phyloP scores from a whole-genome alignment of 1,139 yeast genomes.

The Nematodospora anomalae region DNA sequence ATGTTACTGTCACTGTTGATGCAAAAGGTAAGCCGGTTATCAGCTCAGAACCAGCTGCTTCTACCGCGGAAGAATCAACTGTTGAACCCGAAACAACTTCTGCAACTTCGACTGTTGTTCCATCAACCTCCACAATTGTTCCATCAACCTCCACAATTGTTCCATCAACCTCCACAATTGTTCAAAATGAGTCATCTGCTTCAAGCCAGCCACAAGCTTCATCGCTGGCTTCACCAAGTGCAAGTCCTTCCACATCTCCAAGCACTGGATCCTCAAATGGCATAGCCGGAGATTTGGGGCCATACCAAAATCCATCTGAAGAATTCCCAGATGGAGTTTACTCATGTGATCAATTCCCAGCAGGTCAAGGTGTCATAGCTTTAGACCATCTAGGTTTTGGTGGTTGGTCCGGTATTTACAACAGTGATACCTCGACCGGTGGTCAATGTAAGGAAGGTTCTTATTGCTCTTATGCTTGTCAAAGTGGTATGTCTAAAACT shows the following conservation, averaged over 20 bases:
- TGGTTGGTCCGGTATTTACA: constrained; percentile 85
- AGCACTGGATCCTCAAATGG: constrained; percentile 29
- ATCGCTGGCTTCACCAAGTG: too few species aligned
- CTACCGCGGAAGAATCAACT: constrained; percentile 14
- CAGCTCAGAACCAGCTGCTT: constrained; percentile 14
- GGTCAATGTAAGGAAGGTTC: constrained; percentile 75
- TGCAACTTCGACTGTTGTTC: constrained; percentile 11
- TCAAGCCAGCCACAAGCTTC: too few species aligned
- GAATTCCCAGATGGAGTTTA: constrained; percentile 79
- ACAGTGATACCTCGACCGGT: constrained; percentile 64
- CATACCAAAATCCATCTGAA: constrained; percentile 52
- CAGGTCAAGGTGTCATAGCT: constrained; percentile 87
- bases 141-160: constrained; percentile 12
- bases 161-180: constrained; percentile 30
- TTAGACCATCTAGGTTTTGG: constrained; percentile 55
- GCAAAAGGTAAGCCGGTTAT: constrained; percentile 30
- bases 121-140: constrained; percentile 22
- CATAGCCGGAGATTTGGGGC: constrained; percentile 55
- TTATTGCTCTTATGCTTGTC: constrained; percentile 96
- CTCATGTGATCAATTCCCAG: constrained; percentile 78
- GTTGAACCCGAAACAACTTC: constrained; percentile 11
- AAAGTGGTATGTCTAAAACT: constrained; percentile 94
- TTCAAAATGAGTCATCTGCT: background rate
- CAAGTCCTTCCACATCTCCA: constrained; percentile 13
- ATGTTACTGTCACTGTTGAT: constrained; percentile 47